Evolutionary conservation across 2,329 filamentous ascomycete genomes (phyloP).

Genomic region (Elsinoe perseae): DNA sequence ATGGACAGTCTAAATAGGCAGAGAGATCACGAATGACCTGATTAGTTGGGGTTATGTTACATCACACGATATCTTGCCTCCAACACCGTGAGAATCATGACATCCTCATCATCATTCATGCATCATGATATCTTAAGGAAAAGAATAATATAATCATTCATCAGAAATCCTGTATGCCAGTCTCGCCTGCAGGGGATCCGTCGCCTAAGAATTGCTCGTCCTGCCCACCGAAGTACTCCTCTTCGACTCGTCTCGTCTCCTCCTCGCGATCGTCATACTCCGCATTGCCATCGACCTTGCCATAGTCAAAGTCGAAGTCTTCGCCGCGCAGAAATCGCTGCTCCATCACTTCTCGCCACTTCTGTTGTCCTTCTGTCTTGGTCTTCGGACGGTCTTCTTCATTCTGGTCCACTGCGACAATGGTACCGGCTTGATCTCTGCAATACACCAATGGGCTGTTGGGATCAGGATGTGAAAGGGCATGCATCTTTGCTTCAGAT

Average conservation of each 20-base stretch:
- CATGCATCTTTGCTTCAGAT: constrained; percentile 66
- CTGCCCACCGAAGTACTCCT: constrained; percentile 74
- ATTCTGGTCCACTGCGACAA: constrained; percentile 51
- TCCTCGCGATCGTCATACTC: constrained; percentile 60
- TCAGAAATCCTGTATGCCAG: constrained; percentile 42
- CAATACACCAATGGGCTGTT: constrained; percentile 44
- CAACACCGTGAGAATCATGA: background rate
- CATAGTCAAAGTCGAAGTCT: constrained; percentile 75
- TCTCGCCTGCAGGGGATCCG: constrained; percentile 36
- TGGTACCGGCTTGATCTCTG: constrained; percentile 47
- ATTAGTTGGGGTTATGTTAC: too few relatives aligned
- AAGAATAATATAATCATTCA: background rate
- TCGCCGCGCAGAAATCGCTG: constrained; percentile 66
- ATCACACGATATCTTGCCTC: too few relatives aligned
- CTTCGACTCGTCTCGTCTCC: constrained; percentile 56
- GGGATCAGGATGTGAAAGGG: constrained; percentile 48
- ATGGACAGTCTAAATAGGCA: background rate
- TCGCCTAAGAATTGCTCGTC: constrained; percentile 38
- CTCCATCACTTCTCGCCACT: constrained; percentile 66
- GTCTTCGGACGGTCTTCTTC: constrained; percentile 44
- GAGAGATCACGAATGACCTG: background rate
- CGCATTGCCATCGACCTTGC: constrained; percentile 60
- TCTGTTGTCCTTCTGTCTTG: constrained; percentile 58
- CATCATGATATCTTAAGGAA: background rate
- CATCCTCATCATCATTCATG: background rate